phyloP scores from a whole-genome alignment of 2,329 filamentous ascomycete species.

The Talaromyces funiculosus region DNA sequence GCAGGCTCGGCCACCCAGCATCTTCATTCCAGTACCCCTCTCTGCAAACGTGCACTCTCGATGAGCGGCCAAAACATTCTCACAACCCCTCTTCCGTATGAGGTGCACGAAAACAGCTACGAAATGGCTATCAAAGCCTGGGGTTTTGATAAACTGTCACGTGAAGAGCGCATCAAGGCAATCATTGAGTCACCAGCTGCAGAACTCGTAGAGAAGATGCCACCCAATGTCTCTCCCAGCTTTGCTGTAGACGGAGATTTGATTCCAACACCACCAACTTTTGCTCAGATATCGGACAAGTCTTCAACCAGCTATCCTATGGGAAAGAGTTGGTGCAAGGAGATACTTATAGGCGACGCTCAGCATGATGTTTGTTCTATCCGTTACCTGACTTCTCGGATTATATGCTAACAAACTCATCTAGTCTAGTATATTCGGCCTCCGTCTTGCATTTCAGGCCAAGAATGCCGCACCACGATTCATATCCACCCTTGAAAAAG shows the following conservation, averaged over 20 bases:
- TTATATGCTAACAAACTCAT: not conserved
- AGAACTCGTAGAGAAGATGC: constrained; percentile 38
- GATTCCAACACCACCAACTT: constrained; percentile 26
- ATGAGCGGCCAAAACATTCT: constrained; percentile 44
- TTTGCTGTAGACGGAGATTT: constrained; percentile 43
- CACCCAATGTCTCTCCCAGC: constrained; percentile 28
- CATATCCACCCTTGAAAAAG: constrained; percentile 18
- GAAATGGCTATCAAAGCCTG: constrained; percentile 35
- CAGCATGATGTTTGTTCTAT: constrained; percentile 39
- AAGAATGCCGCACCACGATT: constrained; percentile 21
- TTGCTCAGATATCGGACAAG: constrained; percentile 19
- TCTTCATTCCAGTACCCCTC: constrained; percentile 30
- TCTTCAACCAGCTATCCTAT: constrained; percentile 28
- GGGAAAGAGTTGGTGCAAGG: constrained; percentile 42
- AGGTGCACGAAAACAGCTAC: constrained; percentile 40
- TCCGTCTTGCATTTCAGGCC: constrained; percentile 22
- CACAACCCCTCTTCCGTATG: constrained; percentile 34
- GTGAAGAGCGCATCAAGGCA: constrained; percentile 38
- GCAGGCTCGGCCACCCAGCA: constrained; percentile 22
- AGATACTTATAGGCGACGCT: constrained; percentile 46
- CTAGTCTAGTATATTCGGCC: constrained; percentile 28
- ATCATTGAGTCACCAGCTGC: constrained; percentile 37
- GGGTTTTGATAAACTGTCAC: constrained; percentile 31
- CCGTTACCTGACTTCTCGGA: too few relatives aligned
- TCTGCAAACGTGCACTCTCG: constrained; percentile 39